A percentile compares a stretch with the other conserved stretches of the same genome.
These are phyloP conservation scores for Boletus semigastroideus DNA, from an alignment of 1,284 basidiomycete genomes.

Conservation along the genomic window DNA sequence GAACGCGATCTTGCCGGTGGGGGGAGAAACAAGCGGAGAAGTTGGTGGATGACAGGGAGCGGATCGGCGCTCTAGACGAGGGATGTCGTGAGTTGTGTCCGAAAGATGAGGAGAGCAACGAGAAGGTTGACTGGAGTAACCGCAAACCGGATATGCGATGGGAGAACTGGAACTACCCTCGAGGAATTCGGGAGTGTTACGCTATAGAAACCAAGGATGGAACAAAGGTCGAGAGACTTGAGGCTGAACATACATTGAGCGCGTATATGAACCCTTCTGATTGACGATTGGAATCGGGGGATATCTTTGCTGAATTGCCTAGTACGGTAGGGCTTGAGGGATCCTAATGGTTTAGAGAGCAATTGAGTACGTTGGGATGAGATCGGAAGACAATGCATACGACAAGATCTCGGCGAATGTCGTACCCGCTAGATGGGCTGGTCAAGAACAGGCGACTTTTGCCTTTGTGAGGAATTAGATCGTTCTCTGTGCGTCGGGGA, in stretches of 20 bases:
- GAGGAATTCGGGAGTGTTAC: conserved; percentile 32
- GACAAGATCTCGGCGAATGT: conserved; percentile 2
- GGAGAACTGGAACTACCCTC: conserved; percentile 33
- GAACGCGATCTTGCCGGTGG: conserved; percentile 23
- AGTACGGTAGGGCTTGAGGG: not conserved
- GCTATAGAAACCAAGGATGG: conserved; percentile 4
- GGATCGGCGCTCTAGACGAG: conserved; percentile 18
- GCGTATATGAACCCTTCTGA: conserved; percentile 30
- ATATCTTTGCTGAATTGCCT: not conserved
- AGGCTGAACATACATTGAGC: conserved; percentile 20
- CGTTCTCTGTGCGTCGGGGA: not conserved
- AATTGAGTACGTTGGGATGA: not conserved
- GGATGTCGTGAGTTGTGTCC: conserved; percentile 5
- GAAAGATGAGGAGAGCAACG: conserved; percentile 1
- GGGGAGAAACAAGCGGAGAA: conserved; percentile 17
- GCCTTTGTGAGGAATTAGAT: conserved; percentile 16
- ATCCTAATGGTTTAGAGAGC: conserved; percentile 14
- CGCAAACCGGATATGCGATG: conserved; percentile 30
- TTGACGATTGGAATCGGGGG: not conserved
- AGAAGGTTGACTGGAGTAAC: conserved; percentile 30
- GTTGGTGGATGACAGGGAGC: conserved; percentile 15
- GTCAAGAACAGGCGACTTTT: conserved; percentile 21
- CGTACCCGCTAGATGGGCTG: not conserved
- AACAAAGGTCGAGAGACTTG: not conserved
- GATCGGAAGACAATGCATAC: conserved; percentile 14